Evolutionary conservation across 108 stramenopile genomes (phyloP), one percentile per base, ranked within the genome.

Genomic region (Cyclotella atomus): DNA sequence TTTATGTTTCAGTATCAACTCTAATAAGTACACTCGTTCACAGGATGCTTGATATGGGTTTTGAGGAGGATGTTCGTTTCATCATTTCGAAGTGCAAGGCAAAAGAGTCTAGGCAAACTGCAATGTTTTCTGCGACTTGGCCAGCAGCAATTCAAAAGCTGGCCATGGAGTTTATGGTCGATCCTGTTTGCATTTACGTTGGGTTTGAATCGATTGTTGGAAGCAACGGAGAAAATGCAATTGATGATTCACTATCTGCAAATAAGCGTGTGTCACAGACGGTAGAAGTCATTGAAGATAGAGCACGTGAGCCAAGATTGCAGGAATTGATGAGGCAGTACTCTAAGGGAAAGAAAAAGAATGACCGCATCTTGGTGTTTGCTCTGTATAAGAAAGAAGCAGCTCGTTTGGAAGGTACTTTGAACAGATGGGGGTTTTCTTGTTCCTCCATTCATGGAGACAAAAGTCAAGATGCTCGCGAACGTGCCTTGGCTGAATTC

Each of bases 81-180:
- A 96, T 96, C 61, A 92, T 95, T 52, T 83, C 82, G 14, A 25
- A 88, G 19, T 91, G 90, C 69, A 59, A 74, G 46, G 52, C 76
- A 15, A 83, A 87, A 29, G 84, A 90, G 57, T 60, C 71, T 34
- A 85, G 98, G 15, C 97, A 97, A 76, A 97, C 97, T 38, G 94
- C 92, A 62, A 98, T 99, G 97, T 99, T 98, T 82, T 92, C 91
- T 8, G 99, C 99, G 17, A 99, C 99, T 15, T 99, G 99, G 99
- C 99, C 99, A 9, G 88, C 93, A 34, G 92, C 76, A 23, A 95
- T 99, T 65, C 97, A 95, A 50, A 77, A 92, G 29, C 84, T 99
- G 63, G 99, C 99, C 19, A 70, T 85, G 60, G 91, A 96, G 52
- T 98, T 91, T 61, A 90, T 91, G 91, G 30, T 70, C 15, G 70